Percentiles rank a stretch among this genome's conserved stretches.
phyloP scores from a whole-genome alignment of 2,329 filamentous ascomycete species.

The Lojkania enalia region DNA sequence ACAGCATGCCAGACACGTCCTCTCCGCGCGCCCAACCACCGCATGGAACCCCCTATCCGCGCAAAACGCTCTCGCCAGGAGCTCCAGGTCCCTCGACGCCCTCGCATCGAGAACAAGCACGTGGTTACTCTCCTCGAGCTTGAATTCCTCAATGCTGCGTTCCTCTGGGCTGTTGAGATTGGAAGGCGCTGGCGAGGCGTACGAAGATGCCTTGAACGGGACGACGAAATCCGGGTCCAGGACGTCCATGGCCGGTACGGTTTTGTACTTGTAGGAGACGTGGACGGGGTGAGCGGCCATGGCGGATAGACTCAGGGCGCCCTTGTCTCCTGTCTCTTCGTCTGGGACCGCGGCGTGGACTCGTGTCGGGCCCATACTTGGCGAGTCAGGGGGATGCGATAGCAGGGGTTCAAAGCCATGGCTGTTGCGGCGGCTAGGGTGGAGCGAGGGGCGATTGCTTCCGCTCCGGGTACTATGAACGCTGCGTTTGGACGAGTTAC shows the following conservation, averaged over 20 bases:
- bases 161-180: slow-evolving; percentile 15
- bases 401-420: slow-evolving; percentile 41
- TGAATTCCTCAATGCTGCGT: slow-evolving; percentile 15
- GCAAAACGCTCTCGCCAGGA: slow-evolving; percentile 72
- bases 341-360: slow-evolving; percentile 25
- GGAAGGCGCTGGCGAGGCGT: slow-evolving; percentile 20
- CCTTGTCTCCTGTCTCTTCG: slow-evolving; percentile 12
- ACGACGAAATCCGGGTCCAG: slow-evolving; percentile 30
- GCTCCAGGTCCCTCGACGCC: slow-evolving; percentile 66
- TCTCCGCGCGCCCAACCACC: slow-evolving; percentile 66
- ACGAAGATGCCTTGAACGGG: slow-evolving; percentile 28
- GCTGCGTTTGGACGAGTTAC: slow-evolving; percentile 39
- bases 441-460: slow-evolving; percentile 15
- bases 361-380: slow-evolving; percentile 30
- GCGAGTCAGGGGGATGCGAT: slow-evolving; percentile 38
- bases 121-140: slow-evolving; percentile 27
- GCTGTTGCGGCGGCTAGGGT: slow-evolving; percentile 31
- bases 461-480: slow-evolving; percentile 19
- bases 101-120: slow-evolving; percentile 54
- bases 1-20: slow-evolving; percentile 73
- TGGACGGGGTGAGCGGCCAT: slow-evolving; percentile 48
- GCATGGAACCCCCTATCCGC: slow-evolving; percentile 76
- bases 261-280: slow-evolving; percentile 40
- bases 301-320: slow-evolving; percentile 1
- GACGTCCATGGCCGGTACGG: slow-evolving; percentile 40